Conservation (phyloP, 768 basidiomycete genomes). For the Suillus subaureus region DNA sequence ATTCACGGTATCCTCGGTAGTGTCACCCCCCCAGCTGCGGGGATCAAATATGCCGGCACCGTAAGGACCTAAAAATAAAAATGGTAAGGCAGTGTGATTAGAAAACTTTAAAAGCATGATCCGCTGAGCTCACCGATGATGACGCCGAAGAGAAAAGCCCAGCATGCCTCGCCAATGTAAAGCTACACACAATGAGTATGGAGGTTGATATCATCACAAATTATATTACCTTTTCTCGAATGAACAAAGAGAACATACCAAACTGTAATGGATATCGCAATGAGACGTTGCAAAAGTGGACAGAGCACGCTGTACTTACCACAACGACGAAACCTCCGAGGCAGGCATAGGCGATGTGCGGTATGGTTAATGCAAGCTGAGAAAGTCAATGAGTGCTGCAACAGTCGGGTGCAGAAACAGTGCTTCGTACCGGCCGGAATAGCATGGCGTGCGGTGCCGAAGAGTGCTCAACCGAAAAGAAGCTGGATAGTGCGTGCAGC, state of each 20-base stretch:
- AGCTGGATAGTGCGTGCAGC: conserved; percentile 9
- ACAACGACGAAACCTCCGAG: conserved; percentile 83
- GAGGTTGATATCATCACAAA: conserved; percentile 1
- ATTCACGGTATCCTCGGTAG: conserved; percentile 54
- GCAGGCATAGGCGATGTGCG: conserved; percentile 79
- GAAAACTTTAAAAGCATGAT: conserved; percentile 7
- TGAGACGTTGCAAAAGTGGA: background rate
- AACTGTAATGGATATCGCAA: conserved; percentile 51
- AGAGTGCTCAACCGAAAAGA: background rate
- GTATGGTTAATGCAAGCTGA: conserved; percentile 52
- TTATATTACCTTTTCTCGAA: conserved; percentile 73
- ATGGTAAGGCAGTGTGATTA: conserved; percentile 11
- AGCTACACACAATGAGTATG: conserved; percentile 42
- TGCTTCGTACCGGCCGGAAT: conserved; percentile 50
- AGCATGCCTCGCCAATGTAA: conserved; percentile 95
- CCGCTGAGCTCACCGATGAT: conserved; percentile 64
- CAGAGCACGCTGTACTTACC: conserved; percentile 39
- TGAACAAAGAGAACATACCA: conserved; percentile 91
- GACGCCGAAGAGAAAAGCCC: conserved; percentile 93
- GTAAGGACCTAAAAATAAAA: conserved; percentile 64
- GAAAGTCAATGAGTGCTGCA: conserved; percentile 10
- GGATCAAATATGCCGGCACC: conserved; percentile 83
- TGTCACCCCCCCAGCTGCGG: conserved; percentile 63
- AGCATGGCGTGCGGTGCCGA: conserved; percentile 40
- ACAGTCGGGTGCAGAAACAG: background rate